Conservation (phyloP, 73 alveolate genomes). For the Symbiodinium pilosum region DNA sequence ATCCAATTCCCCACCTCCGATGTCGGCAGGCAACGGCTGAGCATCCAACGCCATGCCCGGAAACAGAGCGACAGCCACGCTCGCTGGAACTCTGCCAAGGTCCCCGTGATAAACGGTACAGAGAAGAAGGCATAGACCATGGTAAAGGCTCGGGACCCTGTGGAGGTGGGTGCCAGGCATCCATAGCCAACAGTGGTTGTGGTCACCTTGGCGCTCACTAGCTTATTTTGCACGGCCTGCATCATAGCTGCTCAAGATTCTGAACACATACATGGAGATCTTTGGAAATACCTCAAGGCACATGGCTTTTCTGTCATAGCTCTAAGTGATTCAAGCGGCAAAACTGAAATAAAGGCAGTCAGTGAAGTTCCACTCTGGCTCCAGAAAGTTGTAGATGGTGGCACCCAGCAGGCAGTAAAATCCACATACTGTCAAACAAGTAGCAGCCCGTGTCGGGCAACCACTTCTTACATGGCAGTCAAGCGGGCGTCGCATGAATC, state of each 20-base stretch:
- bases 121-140: neutral
- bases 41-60: neutral
- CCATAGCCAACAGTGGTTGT: neutral
- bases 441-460: neutral
- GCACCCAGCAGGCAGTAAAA: neutral
- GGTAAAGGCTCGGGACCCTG: neutral
- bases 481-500: neutral
- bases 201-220: neutral
- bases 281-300: no score
- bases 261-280: neutral
- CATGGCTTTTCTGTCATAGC: neutral
- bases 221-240: no score
- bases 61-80: neutral
- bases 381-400: neutral
- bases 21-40: neutral
- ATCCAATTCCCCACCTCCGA: neutral
- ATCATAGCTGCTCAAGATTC: no score
- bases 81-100: neutral
- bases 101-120: neutral
- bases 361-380: neutral
- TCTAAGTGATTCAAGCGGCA: neutral
- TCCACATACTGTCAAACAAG: neutral
- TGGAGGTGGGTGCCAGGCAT: neutral
- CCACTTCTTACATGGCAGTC: neutral
- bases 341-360: neutral